Base-by-base conservation (phyloP, 139 green algal species). In the Chlamydomonas sp. region DNA sequence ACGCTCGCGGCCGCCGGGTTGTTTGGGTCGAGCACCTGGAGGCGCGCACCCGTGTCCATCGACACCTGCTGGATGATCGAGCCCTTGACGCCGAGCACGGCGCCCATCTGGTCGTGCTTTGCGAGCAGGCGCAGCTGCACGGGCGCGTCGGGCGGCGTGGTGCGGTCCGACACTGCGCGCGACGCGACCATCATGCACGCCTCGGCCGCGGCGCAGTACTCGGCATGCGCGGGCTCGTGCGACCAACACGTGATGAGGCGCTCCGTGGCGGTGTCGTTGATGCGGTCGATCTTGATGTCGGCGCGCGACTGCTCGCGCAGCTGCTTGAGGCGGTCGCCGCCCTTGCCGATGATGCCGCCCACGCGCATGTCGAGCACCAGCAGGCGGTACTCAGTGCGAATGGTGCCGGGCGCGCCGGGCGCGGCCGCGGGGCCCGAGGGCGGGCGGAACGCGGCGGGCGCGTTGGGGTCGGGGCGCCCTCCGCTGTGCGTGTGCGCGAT, bases 271-370 rank as follows among this genome's bases (percentile, higher is more conserved):
- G 2, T 29, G 5, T 35, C 31, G 33, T 58, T 26, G 54, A 61
- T 66, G 26, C 13, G 1, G 2, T 74, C 69, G 29, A 74, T 58
- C 16, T 74, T 60, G 29, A 74, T 38, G 20, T 74, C 69, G 8
- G 58, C 69, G 1, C 38, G 13, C 1, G 57, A 63, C 5, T 29
- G 10, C 2, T 26, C 3, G 29, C 69, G 58, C 38, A 74, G 60
- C n/a, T 33, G 37, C 4, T 38, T 36, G 58, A 74, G 58, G 67
- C 60, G 49, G 33, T 75, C 69, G 5, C 69, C 69, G 2, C 48
- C 69, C 59, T 75, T 75, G 33, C 69, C 69, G 36, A 75, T 75
- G 10, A 75, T 66, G 4, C 39, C 38, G 59, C 69, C 69, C 20
- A 75, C 59, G 6, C 59, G 39, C 5, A 2, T n/a, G 29, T 75